These are phyloP conservation scores for Cyclotella distinguenda DNA, from an alignment of 108 stramenopile species.

Conservation along the genomic window DNA sequence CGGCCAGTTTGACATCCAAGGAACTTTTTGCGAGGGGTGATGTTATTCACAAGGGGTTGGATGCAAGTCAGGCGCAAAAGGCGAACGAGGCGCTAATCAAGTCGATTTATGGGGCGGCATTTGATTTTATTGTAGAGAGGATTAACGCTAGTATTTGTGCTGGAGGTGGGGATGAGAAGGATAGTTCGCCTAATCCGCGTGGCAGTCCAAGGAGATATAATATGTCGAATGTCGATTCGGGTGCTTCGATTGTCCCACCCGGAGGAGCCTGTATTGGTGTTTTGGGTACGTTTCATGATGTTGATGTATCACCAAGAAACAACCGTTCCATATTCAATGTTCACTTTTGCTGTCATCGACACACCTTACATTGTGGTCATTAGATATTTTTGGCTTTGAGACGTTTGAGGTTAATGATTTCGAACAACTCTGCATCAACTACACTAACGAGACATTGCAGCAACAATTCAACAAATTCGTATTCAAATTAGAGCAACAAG, in stretches of 20 bases:
- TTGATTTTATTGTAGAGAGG: conserved; percentile 66
- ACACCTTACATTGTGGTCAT: neutral
- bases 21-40: conserved; percentile 56
- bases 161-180: conserved; percentile 1
- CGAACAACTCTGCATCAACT: conserved; percentile 96
- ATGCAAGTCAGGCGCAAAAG: conserved; percentile 60
- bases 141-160: conserved; percentile 54
- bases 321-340: neutral
- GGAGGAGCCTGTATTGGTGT: conserved; percentile 50
- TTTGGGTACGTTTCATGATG: conserved; percentile 28
- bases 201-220: neutral
- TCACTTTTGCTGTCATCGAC: neutral
- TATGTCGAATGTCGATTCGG: neutral
- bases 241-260: conserved; percentile 36
- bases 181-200: neutral
- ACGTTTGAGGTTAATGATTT: conserved; percentile 89
- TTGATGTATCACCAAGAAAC: neutral
- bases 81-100: conserved; percentile 91
- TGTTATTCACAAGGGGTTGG: conserved; percentile 56
- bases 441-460: conserved; percentile 94
- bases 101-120: conserved; percentile 82
- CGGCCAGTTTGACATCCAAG: conserved; percentile 64
- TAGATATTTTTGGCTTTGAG: conserved; percentile 99
- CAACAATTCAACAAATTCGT: conserved; percentile 94
- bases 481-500: conserved; percentile 87